Percentiles rank a stretch among this genome's conserved stretches.
phyloP scores from a whole-genome alignment of 345 rosid genomes.

The Salix arbutifolia region DNA sequence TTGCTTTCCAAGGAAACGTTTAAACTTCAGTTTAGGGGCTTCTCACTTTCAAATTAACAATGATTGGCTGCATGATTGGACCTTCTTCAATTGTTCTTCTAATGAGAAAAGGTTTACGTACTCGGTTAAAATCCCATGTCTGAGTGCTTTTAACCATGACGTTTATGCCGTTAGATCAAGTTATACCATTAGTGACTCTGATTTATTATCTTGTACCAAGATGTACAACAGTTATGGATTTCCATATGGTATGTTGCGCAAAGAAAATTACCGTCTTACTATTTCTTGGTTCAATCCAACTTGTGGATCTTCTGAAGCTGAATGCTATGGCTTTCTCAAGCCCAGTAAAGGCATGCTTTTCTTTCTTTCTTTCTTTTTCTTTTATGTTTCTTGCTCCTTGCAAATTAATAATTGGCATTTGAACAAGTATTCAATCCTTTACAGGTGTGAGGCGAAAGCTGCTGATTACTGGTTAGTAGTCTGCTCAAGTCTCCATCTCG shows the following conservation, averaged over 20 bases:
- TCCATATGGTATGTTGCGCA: not conserved
- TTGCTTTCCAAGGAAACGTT: slow-evolving; percentile 5
- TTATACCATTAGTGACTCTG: not conserved
- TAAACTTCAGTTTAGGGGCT: not conserved
- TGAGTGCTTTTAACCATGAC: not conserved
- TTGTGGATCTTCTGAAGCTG: not conserved
- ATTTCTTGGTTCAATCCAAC: slow-evolving; percentile 1
- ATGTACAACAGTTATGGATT: not conserved
- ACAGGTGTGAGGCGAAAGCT: no score
- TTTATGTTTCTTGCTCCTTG: no score
- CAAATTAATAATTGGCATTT: no score
- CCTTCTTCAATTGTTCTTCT: slow-evolving; percentile 10
- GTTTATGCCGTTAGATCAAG: not conserved
- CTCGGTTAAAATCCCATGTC: not conserved
- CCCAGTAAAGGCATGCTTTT: not conserved
- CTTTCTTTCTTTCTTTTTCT: no score
- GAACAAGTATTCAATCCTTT: no score
- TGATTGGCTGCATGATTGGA: fast-evolving
- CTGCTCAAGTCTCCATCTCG: no score
- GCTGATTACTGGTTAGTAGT: no score
- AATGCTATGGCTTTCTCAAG: not conserved
- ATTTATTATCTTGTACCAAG: slow-evolving; percentile 8
- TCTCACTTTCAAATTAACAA: not conserved
- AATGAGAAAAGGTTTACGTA: fast-evolving
- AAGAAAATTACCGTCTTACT: not conserved